phyloP scores from a whole-genome alignment of 2,329 filamentous ascomycete species.

The Diplodia mutila region DNA sequence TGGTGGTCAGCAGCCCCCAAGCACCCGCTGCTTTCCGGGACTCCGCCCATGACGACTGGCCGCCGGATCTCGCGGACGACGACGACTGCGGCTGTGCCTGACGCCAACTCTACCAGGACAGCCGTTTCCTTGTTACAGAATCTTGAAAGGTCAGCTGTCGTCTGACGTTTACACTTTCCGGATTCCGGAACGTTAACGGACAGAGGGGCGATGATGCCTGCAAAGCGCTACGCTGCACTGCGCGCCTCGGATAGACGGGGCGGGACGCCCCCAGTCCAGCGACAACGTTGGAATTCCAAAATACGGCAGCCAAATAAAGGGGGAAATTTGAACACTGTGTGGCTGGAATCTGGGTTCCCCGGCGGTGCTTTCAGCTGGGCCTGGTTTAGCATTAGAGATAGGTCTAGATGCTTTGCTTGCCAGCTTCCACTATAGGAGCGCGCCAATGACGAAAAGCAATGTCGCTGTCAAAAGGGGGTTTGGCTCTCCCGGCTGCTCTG shows the following conservation, averaged over 20 bases:
- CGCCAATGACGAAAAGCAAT: conserved; percentile 13
- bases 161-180: conserved; percentile 9
- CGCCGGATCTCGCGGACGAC: background rate
- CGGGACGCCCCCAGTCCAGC: background rate
- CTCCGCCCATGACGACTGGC: background rate
- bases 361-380: background rate
- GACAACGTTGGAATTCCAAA: background rate
- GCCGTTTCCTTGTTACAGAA: background rate
- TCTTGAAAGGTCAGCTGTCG: background rate
- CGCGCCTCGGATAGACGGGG: conserved; percentile 11
- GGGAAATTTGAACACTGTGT: background rate
- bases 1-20: background rate
- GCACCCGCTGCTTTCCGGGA: conserved; percentile 14
- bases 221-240: background rate
- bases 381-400: background rate
- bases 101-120: background rate
- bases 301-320: background rate
- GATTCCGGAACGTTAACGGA: background rate
- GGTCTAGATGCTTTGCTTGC: background rate
- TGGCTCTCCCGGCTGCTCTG: background rate
- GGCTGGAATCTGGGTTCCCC: conserved; percentile 4
- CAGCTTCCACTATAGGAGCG: background rate
- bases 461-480: conserved; percentile 1
- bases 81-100: conserved; percentile 19
- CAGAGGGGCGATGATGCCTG: background rate